Evolutionary conservation across 1,284 basidiomycete genomes (phyloP).

Genomic region (Ceratobasidium sp.): DNA sequence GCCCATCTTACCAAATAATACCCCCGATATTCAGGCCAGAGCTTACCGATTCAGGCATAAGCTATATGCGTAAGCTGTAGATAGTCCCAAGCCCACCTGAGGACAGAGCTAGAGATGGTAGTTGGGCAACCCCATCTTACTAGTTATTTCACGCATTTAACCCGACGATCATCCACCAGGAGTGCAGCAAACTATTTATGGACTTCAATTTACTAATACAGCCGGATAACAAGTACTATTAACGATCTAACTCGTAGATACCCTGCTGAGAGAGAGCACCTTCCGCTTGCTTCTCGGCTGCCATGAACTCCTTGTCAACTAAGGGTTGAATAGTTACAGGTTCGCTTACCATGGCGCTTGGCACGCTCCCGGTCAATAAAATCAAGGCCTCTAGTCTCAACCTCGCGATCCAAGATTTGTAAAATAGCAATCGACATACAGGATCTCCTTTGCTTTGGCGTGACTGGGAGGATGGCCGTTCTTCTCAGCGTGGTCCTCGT

Average conservation of each 20-base stretch:
- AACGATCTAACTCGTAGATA: slow-evolving; percentile 11
- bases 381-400: slow-evolving; percentile 46
- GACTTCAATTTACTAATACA: too few relatives aligned
- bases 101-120: too few relatives aligned
- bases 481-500: slow-evolving; percentile 48
- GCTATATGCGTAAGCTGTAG: too few relatives aligned
- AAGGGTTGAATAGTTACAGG: not conserved
- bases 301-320: not conserved
- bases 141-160: too few relatives aligned
- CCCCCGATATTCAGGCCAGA: too few relatives aligned
- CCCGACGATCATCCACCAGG: too few relatives aligned
- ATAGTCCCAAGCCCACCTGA: too few relatives aligned
- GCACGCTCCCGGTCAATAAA: slow-evolving; percentile 48
- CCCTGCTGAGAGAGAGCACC: slow-evolving; percentile 43
- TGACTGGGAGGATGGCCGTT: slow-evolving; percentile 46
- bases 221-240: too few relatives aligned
- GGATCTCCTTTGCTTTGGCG: slow-evolving; percentile 49
- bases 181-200: too few relatives aligned
- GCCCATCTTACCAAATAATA: too few relatives aligned
- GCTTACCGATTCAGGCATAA: too few relatives aligned
- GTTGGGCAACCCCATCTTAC: too few relatives aligned
- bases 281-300: slow-evolving; percentile 44
- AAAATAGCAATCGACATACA: slow-evolving; percentile 34
- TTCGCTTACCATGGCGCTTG: slow-evolving; percentile 48
- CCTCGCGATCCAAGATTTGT: slow-evolving; percentile 44